These are phyloP conservation scores for Coprinopsis cinerea DNA, from an alignment of 768 basidiomycete genomes.

Conservation along the genomic window DNA sequence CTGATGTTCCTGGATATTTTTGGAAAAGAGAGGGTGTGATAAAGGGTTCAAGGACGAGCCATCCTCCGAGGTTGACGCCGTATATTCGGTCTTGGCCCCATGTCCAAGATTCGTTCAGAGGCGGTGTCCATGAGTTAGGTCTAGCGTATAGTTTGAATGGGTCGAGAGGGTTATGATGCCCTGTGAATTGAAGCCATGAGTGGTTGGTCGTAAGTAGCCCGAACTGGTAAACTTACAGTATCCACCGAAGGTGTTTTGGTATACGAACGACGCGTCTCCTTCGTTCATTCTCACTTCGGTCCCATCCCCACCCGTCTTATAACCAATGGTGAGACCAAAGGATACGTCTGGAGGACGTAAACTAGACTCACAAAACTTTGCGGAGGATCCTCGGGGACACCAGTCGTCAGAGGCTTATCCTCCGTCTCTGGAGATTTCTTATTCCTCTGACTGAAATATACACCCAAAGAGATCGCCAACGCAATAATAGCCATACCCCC, in stretches of 20 bases:
- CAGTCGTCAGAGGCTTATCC: not conserved
- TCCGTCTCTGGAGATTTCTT: not conserved
- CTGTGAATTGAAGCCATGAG: not conserved
- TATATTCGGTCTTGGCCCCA: conserved; percentile 59
- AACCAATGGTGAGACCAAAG: not conserved
- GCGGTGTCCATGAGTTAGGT: conserved; percentile 69
- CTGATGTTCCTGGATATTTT: conserved; percentile 50
- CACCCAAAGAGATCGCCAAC: not conserved
- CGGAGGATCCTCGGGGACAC: no score
- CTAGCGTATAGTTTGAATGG: conserved; percentile 50
- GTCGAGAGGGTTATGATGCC: not conserved
- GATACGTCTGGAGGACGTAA: not conserved
- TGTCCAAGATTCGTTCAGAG: conserved; percentile 63
- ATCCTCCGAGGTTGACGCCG: conserved; percentile 52
- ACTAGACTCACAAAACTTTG: not conserved
- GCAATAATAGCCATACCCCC: not conserved
- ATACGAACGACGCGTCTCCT: not conserved
- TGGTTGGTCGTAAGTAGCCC: not conserved
- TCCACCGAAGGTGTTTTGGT: not conserved
- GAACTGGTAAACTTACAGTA: not conserved
- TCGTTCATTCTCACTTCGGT: not conserved
- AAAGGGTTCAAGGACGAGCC: conserved; percentile 40
- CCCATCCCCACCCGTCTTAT: not conserved
- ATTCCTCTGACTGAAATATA: not conserved
- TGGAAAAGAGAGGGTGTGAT: conserved; percentile 67